A percentile compares a stretch with the other conserved stretches of the same genome.
These are phyloP conservation scores for Lasiodiplodia theobromae DNA, from an alignment of 2,329 filamentous ascomycete genomes.

Conservation along the genomic window DNA sequence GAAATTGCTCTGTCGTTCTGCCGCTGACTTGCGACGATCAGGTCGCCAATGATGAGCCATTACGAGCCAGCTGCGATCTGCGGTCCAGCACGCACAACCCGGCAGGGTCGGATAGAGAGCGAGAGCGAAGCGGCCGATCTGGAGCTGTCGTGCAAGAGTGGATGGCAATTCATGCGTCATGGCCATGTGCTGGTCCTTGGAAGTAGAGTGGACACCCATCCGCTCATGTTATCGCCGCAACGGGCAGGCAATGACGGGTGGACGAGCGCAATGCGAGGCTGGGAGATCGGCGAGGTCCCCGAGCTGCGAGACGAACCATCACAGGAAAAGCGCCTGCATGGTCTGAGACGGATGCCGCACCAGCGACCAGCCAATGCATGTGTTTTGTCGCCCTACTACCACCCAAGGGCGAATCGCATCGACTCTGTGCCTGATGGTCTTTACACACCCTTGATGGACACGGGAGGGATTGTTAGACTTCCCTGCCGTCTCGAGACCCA, in stretches of 20 bases:
- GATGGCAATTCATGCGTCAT: constrained; percentile 9
- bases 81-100: constrained; percentile 2
- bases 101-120: constrained; percentile 13
- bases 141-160: not conserved
- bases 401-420: constrained; percentile 1
- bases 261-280: constrained; percentile 3
- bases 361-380: constrained; percentile 14
- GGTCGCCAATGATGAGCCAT: not conserved
- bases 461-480: not conserved
- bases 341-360: constrained; percentile 17
- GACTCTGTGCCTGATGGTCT: not conserved
- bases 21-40: constrained; percentile 2
- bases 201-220: not conserved
- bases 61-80: constrained; percentile 7
- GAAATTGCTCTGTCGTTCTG: not conserved
- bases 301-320: not conserved
- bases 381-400: not conserved
- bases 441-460: constrained; percentile 1
- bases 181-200: constrained; percentile 11
- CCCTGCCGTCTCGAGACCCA: not conserved
- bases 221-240: not conserved
- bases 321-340: not conserved
- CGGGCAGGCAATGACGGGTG: constrained; percentile 8
- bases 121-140: not conserved
- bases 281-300: constrained; percentile 4